phyloP scores from a whole-genome alignment of 352 stramenopile genomes.

The Pythium biforme region DNA sequence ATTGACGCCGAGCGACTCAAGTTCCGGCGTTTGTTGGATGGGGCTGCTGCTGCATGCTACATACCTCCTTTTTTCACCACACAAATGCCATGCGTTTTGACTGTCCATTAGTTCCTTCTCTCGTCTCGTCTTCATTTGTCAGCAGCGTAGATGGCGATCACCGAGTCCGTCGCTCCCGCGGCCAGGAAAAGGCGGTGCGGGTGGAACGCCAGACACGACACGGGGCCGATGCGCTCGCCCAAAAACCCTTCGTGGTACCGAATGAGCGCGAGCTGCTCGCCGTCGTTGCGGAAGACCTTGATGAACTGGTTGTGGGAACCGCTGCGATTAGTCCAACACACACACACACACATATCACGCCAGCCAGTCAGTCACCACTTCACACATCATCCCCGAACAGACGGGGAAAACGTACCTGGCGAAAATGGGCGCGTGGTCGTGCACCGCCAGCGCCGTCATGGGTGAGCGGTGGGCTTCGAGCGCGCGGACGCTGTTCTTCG shows the following conservation, averaged over 20 bases:
- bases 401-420: conserved; percentile 88
- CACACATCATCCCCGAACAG: conserved; percentile 10
- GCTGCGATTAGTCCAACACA: conserved; percentile 30
- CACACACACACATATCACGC: not conserved
- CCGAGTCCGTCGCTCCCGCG: conserved; percentile 93
- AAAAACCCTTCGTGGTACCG: conserved; percentile 97
- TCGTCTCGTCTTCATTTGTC: conserved; percentile 62
- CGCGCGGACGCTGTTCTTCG: conserved; percentile 77
- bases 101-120: not conserved
- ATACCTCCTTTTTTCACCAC: not conserved
- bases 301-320: conserved; percentile 99
- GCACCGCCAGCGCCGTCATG: conserved; percentile 96
- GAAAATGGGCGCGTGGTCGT: conserved; percentile 95
- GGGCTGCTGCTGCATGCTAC: not conserved
- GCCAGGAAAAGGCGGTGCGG: conserved; percentile 94
- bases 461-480: conserved; percentile 90
- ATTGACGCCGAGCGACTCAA: too few relatives aligned
- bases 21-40: not conserved
- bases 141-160: conserved; percentile 93
- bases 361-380: not conserved
- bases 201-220: conserved; percentile 98
- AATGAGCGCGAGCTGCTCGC: conserved; percentile 82
- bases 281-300: conserved; percentile 94
- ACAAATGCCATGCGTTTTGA: not conserved
- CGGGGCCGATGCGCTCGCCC: conserved; percentile 95